Percentiles rank a stretch among this genome's conserved stretches.
phyloP scores from a whole-genome alignment of 495 filamentous ascomycete species.

The Aspergillus panamensis region DNA sequence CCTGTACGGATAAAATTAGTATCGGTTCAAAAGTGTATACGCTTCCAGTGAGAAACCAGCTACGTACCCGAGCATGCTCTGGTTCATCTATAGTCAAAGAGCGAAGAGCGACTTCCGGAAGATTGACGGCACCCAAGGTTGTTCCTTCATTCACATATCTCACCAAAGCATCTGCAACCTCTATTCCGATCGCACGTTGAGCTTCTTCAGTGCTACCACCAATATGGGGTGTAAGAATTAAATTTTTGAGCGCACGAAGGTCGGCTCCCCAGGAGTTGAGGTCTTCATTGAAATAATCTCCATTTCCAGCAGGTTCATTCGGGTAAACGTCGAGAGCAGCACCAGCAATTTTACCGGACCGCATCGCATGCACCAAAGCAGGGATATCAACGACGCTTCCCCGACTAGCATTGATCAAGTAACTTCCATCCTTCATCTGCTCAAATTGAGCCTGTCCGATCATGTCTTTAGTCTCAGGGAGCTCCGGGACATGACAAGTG shows the following conservation, averaged over 20 bases:
- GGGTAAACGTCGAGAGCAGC: constrained; percentile 97
- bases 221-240: constrained; percentile 95
- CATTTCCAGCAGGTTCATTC: constrained; percentile 87
- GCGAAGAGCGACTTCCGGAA: constrained; percentile 89
- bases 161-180: constrained; percentile 83
- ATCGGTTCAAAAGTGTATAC: not conserved
- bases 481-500: constrained; percentile 89
- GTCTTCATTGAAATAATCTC: constrained; percentile 85
- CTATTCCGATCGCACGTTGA: constrained; percentile 91
- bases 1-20: constrained; percentile 41
- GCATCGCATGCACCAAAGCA: constrained; percentile 83
- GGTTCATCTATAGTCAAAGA: constrained; percentile 82
- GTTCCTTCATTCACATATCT: constrained; percentile 90
- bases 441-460: constrained; percentile 72
- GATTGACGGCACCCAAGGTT: constrained; percentile 88
- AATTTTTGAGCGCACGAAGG: constrained; percentile 78
- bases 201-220: constrained; percentile 98
- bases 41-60: not conserved
- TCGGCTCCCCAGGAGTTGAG: constrained; percentile 87
- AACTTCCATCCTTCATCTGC: constrained; percentile 87
- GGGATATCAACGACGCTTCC: constrained; percentile 94
- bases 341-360: constrained; percentile 83
- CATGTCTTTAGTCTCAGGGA: constrained; percentile 88
- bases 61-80: constrained; percentile 72
- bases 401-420: constrained; percentile 93